phyloP scores from a whole-genome alignment of 1,284 basidiomycete species.

The Moniliella sp. region DNA sequence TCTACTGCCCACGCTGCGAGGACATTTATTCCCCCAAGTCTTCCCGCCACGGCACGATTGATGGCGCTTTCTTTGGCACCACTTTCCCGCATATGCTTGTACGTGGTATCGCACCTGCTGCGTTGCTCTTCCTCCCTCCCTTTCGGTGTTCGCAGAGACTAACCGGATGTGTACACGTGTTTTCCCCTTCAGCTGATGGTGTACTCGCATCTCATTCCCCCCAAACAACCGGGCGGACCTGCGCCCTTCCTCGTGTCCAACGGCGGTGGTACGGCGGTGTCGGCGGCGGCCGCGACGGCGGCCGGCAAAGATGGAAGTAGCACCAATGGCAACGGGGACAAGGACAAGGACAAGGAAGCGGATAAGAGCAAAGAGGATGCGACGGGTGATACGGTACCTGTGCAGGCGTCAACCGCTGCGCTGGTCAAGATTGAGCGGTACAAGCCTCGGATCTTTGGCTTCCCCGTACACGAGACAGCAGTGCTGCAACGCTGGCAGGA shows the following conservation, averaged over 20 bases:
- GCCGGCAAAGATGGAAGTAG: background rate
- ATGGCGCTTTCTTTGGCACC: conserved; percentile 32
- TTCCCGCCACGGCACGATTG: conserved; percentile 29
- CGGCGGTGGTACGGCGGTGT: conserved; percentile 6
- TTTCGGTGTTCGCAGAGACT: background rate
- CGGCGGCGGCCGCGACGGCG: conserved; percentile 7
- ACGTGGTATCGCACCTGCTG: conserved; percentile 1
- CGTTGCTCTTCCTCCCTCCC: background rate
- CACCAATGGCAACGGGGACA: too few relatives aligned
- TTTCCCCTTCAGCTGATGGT: conserved; percentile 44
- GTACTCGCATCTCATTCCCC: conserved; percentile 49
- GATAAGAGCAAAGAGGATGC: too few relatives aligned
- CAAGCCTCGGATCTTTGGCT: conserved; percentile 30
- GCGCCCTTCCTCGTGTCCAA: conserved; percentile 14
- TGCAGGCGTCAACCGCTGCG: conserved; percentile 4
- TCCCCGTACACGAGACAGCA: conserved; percentile 28
- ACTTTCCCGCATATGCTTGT: conserved; percentile 32
- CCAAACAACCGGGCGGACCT: conserved; percentile 16
- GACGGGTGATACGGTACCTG: conserved; percentile 1
- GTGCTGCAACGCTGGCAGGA: conserved; percentile 31
- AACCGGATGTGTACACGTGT: conserved; percentile 20
- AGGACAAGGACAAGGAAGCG: too few relatives aligned
- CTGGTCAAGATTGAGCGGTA: conserved; percentile 26
- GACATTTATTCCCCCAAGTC: conserved; percentile 32
- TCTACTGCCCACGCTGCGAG: conserved; percentile 30